A percentile compares a stretch with the other conserved stretches of the same genome.
phyloP scores from a whole-genome alignment of 2,329 filamentous ascomycete genomes.

The Phaeosphaeria sp. region DNA sequence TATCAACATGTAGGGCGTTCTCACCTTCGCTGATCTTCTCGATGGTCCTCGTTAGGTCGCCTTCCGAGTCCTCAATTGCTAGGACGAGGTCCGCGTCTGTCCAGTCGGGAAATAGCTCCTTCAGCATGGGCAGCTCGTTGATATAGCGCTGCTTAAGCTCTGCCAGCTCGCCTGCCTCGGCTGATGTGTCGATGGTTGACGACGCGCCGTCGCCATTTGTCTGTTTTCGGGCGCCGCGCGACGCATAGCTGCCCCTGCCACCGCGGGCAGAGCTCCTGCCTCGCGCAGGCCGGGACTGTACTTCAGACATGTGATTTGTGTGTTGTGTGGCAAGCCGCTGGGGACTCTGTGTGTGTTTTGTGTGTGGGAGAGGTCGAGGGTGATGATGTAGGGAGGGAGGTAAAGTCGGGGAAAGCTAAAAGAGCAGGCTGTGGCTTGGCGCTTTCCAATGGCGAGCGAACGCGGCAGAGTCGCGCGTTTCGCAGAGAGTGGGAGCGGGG shows the following conservation, averaged over 20 bases:
- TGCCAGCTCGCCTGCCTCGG: constrained; percentile 88
- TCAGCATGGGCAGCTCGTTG: constrained; percentile 78
- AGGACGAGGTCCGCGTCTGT: constrained; percentile 94
- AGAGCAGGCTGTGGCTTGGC: constrained; percentile 42
- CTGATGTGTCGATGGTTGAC: constrained; percentile 68
- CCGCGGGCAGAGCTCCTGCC: constrained; percentile 91
- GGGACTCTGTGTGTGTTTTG: constrained; percentile 30
- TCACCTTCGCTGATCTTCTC: constrained; percentile 82
- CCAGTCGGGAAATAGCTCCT: constrained; percentile 95
- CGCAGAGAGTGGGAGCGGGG: constrained; percentile 4
- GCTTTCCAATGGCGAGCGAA: constrained; percentile 24
- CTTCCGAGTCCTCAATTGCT: constrained; percentile 86
- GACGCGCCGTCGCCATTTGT: constrained; percentile 74
- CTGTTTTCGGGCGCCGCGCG: constrained; percentile 58
- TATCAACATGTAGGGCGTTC: constrained; percentile 10
- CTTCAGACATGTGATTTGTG: constrained; percentile 83
- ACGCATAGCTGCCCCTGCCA: constrained; percentile 73
- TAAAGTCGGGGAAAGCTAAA: constrained; percentile 40
- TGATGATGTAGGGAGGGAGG: constrained; percentile 42
- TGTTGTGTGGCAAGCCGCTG: constrained; percentile 44
- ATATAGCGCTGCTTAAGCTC: constrained; percentile 91
- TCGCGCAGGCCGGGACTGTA: constrained; percentile 84
- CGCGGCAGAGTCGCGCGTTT: constrained; percentile 27
- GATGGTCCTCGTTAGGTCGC: constrained; percentile 74
- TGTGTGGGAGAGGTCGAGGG: constrained; percentile 34